Evolutionary conservation across 495 filamentous ascomycete genomes (phyloP).

Genomic region (Venustampulla echinocandica): DNA sequence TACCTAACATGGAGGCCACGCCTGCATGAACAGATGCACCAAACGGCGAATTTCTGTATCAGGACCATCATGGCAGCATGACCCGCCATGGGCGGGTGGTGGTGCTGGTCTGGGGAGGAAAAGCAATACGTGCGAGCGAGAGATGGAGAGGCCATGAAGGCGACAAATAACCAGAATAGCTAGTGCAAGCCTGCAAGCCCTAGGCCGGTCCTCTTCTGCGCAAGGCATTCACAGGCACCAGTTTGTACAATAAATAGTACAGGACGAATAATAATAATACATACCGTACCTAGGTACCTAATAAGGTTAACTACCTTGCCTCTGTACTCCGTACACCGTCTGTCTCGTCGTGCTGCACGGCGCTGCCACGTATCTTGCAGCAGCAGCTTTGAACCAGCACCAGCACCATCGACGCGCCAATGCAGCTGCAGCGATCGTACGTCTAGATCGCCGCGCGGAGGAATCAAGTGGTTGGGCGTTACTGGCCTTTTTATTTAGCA

Average conservation of each 20-base stretch:
- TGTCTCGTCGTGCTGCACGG: constrained; percentile 8
- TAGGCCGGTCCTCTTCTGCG: background rate
- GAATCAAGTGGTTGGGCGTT: constrained; percentile 19
- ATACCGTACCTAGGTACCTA: too few relatives aligned
- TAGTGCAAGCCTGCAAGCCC: constrained; percentile 1
- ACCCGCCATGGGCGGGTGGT: too few relatives aligned
- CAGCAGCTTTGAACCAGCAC: too few relatives aligned
- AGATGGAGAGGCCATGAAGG: too few relatives aligned
- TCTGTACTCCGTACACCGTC: background rate
- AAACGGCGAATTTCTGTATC: background rate
- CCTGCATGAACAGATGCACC: constrained; percentile 13
- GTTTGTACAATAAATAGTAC: too few relatives aligned
- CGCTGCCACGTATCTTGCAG: constrained; percentile 19
- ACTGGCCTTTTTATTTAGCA: constrained; percentile 10
- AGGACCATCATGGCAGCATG: too few relatives aligned
- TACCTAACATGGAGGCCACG: constrained; percentile 1
- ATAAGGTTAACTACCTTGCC: too few relatives aligned
- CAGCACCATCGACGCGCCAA: constrained; percentile 14
- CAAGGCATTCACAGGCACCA: too few relatives aligned
- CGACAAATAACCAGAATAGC: too few relatives aligned
- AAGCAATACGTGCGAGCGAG: too few relatives aligned
- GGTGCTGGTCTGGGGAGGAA: too few relatives aligned
- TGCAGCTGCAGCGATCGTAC: constrained; percentile 21
- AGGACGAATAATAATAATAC: too few relatives aligned
- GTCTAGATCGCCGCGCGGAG: constrained; percentile 8